Percentiles rank a stretch among this genome's conserved stretches.
Conservation (phyloP, 306 rosid genomes). For the Fagus crenata region DNA sequence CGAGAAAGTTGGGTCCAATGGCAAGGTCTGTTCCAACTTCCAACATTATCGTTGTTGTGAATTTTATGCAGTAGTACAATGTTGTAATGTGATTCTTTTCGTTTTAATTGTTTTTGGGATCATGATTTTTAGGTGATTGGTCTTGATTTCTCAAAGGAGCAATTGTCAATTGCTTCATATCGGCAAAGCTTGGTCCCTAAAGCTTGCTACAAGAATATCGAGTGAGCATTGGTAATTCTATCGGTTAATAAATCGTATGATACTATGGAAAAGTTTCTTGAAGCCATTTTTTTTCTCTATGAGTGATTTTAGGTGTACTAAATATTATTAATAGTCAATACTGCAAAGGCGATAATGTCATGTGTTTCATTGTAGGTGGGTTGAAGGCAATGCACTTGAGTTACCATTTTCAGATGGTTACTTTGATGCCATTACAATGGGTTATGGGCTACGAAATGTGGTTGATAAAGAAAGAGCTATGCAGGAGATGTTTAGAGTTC, state of each 20-base stretch:
- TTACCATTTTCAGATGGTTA: slow-evolving; percentile 71
- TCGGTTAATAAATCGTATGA: slow-evolving; percentile 15
- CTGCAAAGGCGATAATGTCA: slow-evolving; percentile 11
- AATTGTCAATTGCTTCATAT: slow-evolving; percentile 58
- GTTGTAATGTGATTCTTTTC: neutral
- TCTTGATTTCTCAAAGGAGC: slow-evolving; percentile 64
- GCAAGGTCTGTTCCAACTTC: slow-evolving; percentile 41
- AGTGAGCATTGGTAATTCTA: slow-evolving; percentile 65
- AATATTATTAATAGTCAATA: neutral
- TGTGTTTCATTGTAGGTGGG: slow-evolving; percentile 61
- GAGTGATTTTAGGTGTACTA: neutral
- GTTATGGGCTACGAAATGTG: slow-evolving; percentile 88
- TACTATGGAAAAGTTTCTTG: neutral
- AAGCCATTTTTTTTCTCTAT: neutral
- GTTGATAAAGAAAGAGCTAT: slow-evolving; percentile 64
- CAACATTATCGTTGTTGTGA: neutral
- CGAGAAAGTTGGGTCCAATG: slow-evolving; percentile 61
- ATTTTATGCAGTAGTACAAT: neutral
- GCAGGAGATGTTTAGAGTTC: slow-evolving; percentile 71
- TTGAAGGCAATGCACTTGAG: slow-evolving; percentile 90
- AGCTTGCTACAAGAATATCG: slow-evolving; percentile 60
- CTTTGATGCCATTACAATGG: slow-evolving; percentile 89
- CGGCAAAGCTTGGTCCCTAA: slow-evolving; percentile 44
- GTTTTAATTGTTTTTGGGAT: slow-evolving; percentile 7
- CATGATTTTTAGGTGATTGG: slow-evolving; percentile 60